These are phyloP conservation scores for Corylus heterophylla DNA, from an alignment of 306 rosid species.

Conservation along the genomic window DNA sequence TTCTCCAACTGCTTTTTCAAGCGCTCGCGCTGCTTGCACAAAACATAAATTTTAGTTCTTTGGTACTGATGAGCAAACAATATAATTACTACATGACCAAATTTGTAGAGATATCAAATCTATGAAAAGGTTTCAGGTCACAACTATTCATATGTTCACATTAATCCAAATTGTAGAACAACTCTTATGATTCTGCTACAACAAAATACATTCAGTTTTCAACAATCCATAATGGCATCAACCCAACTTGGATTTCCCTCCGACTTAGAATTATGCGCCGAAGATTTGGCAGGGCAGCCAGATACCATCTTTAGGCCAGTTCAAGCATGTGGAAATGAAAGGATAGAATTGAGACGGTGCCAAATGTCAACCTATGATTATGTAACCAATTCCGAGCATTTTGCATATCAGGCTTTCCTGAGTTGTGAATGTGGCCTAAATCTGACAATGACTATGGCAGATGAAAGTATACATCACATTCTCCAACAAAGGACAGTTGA, in stretches of 20 bases:
- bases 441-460: not conserved
- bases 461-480: not conserved
- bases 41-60: constrained; percentile 7
- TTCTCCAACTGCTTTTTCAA: constrained; percentile 82
- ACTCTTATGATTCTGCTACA: not conserved
- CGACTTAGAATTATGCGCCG: not conserved
- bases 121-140: not conserved
- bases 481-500: not conserved
- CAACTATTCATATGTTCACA: not conserved
- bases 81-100: not conserved
- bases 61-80: not conserved
- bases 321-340: not conserved
- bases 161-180: not conserved
- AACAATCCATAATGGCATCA: not conserved
- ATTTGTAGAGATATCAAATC: too few species aligned
- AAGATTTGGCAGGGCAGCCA: not conserved
- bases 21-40: constrained; percentile 66
- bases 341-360: not conserved
- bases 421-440: not conserved
- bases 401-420: not conserved
- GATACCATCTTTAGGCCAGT: not conserved
- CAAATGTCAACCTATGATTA: not conserved
- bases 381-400: not conserved
- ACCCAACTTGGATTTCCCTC: not conserved
- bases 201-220: not conserved